Percentiles rank a stretch among this genome's conserved stretches.
Evolutionary conservation across 768 basidiomycete genomes (phyloP).

Genomic region (Cystofilobasidium capitatum): DNA sequence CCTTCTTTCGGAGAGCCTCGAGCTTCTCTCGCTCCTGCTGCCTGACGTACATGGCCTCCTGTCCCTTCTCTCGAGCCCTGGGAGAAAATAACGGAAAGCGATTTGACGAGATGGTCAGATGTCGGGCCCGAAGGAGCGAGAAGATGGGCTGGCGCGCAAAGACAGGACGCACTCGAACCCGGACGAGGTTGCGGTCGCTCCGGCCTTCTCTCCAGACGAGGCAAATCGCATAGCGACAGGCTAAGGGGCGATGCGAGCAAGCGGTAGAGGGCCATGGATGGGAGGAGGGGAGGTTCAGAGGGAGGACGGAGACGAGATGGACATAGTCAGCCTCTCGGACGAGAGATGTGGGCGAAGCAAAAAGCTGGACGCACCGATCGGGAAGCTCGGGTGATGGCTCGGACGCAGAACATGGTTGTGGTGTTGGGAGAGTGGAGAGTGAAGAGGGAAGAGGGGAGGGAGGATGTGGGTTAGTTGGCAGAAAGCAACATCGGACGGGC

Average conservation of each 20-base stretch:
- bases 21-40: conserved; percentile 2
- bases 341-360: neutral
- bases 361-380: neutral
- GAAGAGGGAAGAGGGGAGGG: neutral
- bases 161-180: neutral
- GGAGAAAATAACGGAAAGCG: neutral
- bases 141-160: neutral
- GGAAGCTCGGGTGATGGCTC: neutral
- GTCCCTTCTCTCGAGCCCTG: neutral
- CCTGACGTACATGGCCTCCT: conserved; percentile 1
- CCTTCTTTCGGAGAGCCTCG: neutral
- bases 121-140: neutral
- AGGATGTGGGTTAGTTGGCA: neutral
- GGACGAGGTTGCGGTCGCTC: neutral
- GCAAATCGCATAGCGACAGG: neutral
- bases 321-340: neutral
- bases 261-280: neutral
- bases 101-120: neutral
- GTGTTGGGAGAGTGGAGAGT: neutral
- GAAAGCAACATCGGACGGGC: too few relatives aligned
- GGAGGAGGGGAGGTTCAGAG: neutral
- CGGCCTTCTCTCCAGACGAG: neutral
- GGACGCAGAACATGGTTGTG: neutral
- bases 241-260: neutral
- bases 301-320: neutral